Base-by-base conservation (phyloP, 306 rosid species). In the Mucuna pruriens region DNA sequence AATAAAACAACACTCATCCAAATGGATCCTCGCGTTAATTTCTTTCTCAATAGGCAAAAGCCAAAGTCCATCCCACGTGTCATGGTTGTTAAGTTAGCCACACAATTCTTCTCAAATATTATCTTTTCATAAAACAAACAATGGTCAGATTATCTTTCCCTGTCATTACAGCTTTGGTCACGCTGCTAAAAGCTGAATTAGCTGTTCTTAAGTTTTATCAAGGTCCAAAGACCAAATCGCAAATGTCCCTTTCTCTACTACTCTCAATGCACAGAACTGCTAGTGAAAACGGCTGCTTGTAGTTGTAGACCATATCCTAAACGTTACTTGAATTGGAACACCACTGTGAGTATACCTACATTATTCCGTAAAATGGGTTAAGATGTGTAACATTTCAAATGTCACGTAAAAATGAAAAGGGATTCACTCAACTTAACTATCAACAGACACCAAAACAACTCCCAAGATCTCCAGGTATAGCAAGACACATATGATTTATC, bases 41-140 rank as follows among this genome's bases (percentile, higher is more conserved):
- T 83, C 68, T 65, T 49, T 34, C 39, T 75, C 23, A 39, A 71
- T 40, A 45, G 54, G 70, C 83, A 78, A 83, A 63, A 67, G 45
- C 26, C 40, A 31, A 78, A 67, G 6, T 17, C 39, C 49, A 65
- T 84, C 6, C 66, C 75, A 68, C 62, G 82, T 84, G 84, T 75
- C 82, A 84, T 54, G 87, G 87, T 84, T 84, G 87, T 84, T 79
- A 84, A 80, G 87, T 80, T 75, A 84, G 84, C 64, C 75, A 46
- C 71, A 73, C 58, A 46, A 60, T 82, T 79, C 72, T 84, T 80
- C 83, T 78, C 82, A 77, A 26, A 58, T 62, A 52, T 16, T 44
- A 13, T 25, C 48, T 66, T 58, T 75, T 66, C 78, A 51, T 36
- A 60, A 76, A 71, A 72, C 83, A 17, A 77, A 76, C 63, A 11